phyloP scores from a whole-genome alignment of 2,329 filamentous ascomycete genomes.

The Xenosphaeropsis pyriputrescens region DNA sequence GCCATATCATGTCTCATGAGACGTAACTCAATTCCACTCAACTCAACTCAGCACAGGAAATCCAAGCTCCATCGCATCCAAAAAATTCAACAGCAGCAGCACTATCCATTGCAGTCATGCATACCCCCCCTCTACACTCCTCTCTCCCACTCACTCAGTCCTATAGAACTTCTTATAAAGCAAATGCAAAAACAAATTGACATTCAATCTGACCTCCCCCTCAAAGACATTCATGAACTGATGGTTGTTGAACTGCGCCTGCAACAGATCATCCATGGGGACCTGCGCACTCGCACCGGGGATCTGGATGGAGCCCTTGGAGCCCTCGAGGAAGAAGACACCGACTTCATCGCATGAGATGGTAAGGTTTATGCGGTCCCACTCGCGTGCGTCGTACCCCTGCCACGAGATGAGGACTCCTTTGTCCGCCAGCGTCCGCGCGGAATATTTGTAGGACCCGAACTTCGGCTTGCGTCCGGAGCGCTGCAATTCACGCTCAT shows the following conservation, averaged over 20 bases:
- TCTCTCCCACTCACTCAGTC: slow-evolving; percentile 30
- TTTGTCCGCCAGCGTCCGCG: slow-evolving; percentile 77
- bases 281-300: slow-evolving; percentile 82
- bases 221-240: slow-evolving; percentile 95
- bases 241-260: slow-evolving; percentile 93
- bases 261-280: slow-evolving; percentile 81
- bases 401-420: slow-evolving; percentile 89
- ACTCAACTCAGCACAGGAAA: too few relatives aligned
- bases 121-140: too few relatives aligned
- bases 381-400: slow-evolving; percentile 69
- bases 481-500: slow-evolving; percentile 88
- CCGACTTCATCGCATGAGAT: slow-evolving; percentile 91
- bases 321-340: slow-evolving; percentile 84
- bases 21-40: too few relatives aligned
- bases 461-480: slow-evolving; percentile 92
- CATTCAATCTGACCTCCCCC: slow-evolving; percentile 72
- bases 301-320: slow-evolving; percentile 85
- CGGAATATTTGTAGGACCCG: slow-evolving; percentile 94
- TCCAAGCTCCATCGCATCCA: too few relatives aligned
- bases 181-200: slow-evolving; percentile 91
- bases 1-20: too few relatives aligned
- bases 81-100: too few relatives aligned
- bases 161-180: slow-evolving; percentile 98
- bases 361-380: slow-evolving; percentile 85
- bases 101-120: too few relatives aligned